Evolutionary conservation across 805 yeast genomes (phyloP).

Genomic region (Saccharomycopsis sp.): DNA sequence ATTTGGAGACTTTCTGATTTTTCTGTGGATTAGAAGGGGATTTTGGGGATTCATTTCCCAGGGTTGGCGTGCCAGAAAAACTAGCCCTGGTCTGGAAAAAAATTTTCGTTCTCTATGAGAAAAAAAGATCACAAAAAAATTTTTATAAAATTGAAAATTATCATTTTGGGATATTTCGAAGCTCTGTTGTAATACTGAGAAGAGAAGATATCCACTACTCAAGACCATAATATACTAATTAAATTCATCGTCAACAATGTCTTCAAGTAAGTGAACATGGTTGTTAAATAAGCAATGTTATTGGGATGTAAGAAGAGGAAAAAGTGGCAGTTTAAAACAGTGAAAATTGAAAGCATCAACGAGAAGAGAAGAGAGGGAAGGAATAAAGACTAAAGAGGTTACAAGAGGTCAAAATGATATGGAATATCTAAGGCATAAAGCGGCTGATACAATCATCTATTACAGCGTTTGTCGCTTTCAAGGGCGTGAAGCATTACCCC

Average conservation of each 20-base stretch:
- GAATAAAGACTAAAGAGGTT: too few species aligned
- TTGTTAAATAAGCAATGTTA: background rate
- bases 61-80: too few species aligned
- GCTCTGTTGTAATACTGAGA: background rate
- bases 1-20: too few species aligned
- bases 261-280: background rate
- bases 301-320: background rate
- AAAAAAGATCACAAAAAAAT: background rate
- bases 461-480: too few species aligned
- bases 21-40: too few species aligned
- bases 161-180: background rate
- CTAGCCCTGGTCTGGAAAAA: background rate
- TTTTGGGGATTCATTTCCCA: background rate
- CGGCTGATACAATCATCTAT: too few species aligned
- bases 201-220: background rate
- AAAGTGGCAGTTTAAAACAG: background rate
- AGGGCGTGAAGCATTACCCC: too few species aligned
- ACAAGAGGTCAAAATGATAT: too few species aligned
- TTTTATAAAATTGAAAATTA: constrained; percentile 2
- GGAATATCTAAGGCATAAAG: too few species aligned
- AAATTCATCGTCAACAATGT: background rate
- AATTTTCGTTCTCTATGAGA: background rate
- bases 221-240: background rate
- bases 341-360: too few species aligned
- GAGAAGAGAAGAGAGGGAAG: too few species aligned